Base-by-base conservation (phyloP, 441 rosid species). In the Jatropha multifida region DNA sequence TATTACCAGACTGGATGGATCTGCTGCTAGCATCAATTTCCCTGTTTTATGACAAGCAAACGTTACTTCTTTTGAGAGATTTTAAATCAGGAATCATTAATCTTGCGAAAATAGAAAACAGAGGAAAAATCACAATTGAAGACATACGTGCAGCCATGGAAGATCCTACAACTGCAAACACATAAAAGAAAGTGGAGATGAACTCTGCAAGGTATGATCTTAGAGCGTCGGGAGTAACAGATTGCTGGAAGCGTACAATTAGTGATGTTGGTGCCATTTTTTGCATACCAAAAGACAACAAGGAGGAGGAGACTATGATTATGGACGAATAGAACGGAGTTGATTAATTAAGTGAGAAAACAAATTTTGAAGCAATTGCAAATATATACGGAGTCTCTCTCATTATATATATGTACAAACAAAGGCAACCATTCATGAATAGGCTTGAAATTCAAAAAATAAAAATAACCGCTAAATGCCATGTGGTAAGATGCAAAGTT, bases 141-240 rank as follows among this genome's bases (percentile, higher is more conserved):
- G 10, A 71, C 79, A 74, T 68, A 90, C 97, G 79, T 59, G 99
- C 86, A 77, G 97, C 81, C 96, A 93, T 90, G 83, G 92, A 71
- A n/a, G 99, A 93, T 72, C 99, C 99, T 6, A 96, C 87, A 26
- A 88, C 97, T 0, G 90, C 88, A 41, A 91, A 82, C 11, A 93
- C 98, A 42, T 81, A 96, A 72, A 90, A 90, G 93, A 96, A 96
- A 32, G 98, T 92, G 32, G 98, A 92, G 80, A 94, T 89, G 77
- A 93, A 96, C 89, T 94, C 97, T 0, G 97, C 95, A 1, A 96
- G 87, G 72, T 96, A 96, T 1, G 92, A 86, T 78, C 96, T 81
- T 15, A 92, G 79, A 6, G 99, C 90, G 49, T 76, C 81, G 27
- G 74, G 78, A 48, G 88, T 90, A 38, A 96, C 46, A 3, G 85